These are phyloP conservation scores for Plenodomus lindquistii DNA, from an alignment of 2,329 filamentous ascomycete species.

Conservation along the genomic window DNA sequence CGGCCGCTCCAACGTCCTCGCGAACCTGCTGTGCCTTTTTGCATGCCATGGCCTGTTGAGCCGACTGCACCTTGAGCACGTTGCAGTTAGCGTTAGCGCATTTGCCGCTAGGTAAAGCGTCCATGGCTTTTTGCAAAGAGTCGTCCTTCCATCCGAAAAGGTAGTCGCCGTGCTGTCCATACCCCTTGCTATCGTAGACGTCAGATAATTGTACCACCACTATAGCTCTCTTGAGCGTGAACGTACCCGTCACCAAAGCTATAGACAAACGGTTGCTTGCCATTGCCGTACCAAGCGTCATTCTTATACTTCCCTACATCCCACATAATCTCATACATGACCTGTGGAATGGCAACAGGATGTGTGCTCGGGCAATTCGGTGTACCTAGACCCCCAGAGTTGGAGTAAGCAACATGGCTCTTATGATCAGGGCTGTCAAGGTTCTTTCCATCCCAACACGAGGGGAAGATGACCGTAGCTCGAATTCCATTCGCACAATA, in stretches of 20 bases:
- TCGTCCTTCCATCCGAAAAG: background rate
- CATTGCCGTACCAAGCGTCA: constrained; percentile 21
- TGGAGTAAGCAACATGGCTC: constrained; percentile 68
- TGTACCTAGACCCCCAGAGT: constrained; percentile 25
- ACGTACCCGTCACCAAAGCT: constrained; percentile 48
- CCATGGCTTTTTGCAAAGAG: background rate
- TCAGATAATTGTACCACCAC: background rate
- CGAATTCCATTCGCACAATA: constrained; percentile 78
- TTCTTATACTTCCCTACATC: constrained; percentile 38
- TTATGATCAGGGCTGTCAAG: constrained; percentile 59
- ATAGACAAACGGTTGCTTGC: constrained; percentile 36
- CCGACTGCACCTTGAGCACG: constrained; percentile 36
- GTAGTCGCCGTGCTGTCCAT: background rate
- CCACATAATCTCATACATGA: constrained; percentile 54
- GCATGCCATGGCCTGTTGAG: constrained; percentile 26
- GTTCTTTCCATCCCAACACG: constrained; percentile 69
- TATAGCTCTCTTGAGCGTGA: background rate
- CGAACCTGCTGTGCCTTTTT: constrained; percentile 51
- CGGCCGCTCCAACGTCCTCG: constrained; percentile 47
- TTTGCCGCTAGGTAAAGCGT: constrained; percentile 26
- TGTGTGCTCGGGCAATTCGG: constrained; percentile 55
- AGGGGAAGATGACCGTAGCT: constrained; percentile 71
- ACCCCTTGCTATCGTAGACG: background rate
- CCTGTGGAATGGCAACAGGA: constrained; percentile 52
- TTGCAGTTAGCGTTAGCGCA: constrained; percentile 36